Base-by-base conservation (phyloP, 352 stramenopile genomes). In the Phytophthora parvispora region DNA sequence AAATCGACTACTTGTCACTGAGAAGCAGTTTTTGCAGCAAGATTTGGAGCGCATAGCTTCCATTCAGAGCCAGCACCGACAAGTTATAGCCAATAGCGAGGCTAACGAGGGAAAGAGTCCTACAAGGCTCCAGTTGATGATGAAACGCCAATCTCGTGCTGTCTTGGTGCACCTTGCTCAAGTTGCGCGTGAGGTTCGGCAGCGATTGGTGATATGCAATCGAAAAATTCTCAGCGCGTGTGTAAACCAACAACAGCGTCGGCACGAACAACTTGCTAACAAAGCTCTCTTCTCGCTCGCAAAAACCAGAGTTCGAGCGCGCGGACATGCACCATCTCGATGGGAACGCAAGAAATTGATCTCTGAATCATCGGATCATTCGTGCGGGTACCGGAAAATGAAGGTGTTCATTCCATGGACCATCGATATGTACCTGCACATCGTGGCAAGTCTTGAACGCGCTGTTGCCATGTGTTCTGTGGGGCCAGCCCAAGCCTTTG, bases 371-470 rank as follows among this genome's bases (percentile, higher is more conserved):
- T 25, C 15, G 22, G 59, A 42, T 53, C 18, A 36, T 4, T 62
- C 15, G 8, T 20, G 28, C 13, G 36, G 51, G 27, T 94, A 94
- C 60, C 36, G 45, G 6, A 80, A 77, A 36, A 89, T 94, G 72
- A 77, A 65, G 24, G 86, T 89, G 40, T 87, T 94, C 25, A 74
- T 94, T 27, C 84, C 84, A 2, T 92, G 81, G 81, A 94, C 83
- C 12, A 84, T 94, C 56, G 86, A 92, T 53, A 94, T 94, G 86
- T 90, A 92, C 38, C 38, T 91, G 64, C 83, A 90, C 40, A 75
- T 94, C 34, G 77, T 88, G 55, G 53, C 79, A 5, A 75, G 70
- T 47, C 71, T 79, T 2, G 67, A 69, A 53, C 67, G 67, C 10
- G 72, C 72, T 0, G 67, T 73, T 25, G 64, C 66, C n/a, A 78